phyloP scores from a whole-genome alignment of 768 basidiomycete species.

The Hemileccinum impolitum region DNA sequence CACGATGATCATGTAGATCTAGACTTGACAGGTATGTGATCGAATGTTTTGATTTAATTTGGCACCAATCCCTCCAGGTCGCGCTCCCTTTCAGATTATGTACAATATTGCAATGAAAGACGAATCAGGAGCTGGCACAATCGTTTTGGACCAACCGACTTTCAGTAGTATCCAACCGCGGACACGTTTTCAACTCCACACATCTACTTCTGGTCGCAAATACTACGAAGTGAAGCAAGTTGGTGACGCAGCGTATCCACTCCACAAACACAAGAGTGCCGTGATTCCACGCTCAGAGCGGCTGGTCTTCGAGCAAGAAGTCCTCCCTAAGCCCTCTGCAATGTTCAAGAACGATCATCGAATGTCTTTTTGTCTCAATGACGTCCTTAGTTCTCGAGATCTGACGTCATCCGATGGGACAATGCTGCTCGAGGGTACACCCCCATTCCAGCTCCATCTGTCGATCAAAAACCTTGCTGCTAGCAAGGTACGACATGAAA shows the following conservation, averaged over 20 bases:
- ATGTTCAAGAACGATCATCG: conserved; percentile 66
- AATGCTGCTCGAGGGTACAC: conserved; percentile 73
- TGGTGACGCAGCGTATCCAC: conserved; percentile 81
- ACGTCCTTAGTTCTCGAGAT: conserved; percentile 57
- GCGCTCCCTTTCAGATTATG: conserved; percentile 90
- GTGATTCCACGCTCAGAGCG: conserved; percentile 67
- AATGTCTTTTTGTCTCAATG: conserved; percentile 73
- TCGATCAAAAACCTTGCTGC: conserved; percentile 74
- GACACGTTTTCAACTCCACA: conserved; percentile 79
- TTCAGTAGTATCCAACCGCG: conserved; percentile 83
- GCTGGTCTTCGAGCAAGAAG: conserved; percentile 81
- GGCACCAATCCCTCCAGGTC: conserved; percentile 44
- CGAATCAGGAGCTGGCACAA: conserved; percentile 66
- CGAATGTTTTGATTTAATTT: neutral
- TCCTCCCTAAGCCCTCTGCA: conserved; percentile 76
- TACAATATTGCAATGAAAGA: conserved; percentile 77
- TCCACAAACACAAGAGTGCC: conserved; percentile 58
- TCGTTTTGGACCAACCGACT: conserved; percentile 69
- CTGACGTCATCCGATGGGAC: conserved; percentile 45
- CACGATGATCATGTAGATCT: conserved; percentile 77
- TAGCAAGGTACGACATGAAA: conserved; percentile 58
- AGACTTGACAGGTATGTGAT: conserved; percentile 62
- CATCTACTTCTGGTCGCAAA: conserved; percentile 71
- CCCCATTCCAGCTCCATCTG: conserved; percentile 80
- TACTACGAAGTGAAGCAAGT: conserved; percentile 90